phyloP scores from a whole-genome alignment of 1,284 basidiomycete genomes.

The Microbotryum silenes-acaulis region DNA sequence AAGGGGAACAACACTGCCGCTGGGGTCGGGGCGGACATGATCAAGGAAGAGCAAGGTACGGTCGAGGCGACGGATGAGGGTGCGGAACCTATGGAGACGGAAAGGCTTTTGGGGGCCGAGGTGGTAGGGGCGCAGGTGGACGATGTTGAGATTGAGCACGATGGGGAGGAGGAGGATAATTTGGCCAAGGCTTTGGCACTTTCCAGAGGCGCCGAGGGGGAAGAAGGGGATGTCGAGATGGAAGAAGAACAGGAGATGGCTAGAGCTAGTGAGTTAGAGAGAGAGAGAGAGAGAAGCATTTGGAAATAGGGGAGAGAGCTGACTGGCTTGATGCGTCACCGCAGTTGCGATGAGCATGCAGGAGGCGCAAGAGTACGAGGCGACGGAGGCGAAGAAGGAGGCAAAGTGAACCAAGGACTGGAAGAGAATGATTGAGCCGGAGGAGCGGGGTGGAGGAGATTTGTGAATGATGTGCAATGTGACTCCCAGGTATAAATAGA shows the following conservation, averaged over 20 bases:
- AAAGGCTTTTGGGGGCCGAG: not conserved
- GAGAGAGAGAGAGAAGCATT: too few species aligned
- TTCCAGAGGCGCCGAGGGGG: constrained; percentile 22
- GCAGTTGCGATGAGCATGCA: constrained; percentile 52
- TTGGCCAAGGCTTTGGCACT: constrained; percentile 36
- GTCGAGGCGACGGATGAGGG: constrained; percentile 8
- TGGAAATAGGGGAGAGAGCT: not conserved
- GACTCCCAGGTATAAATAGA: too few species aligned
- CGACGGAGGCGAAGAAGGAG: constrained; percentile 8
- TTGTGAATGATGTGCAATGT: too few species aligned
- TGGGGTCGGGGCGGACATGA: constrained; percentile 22
- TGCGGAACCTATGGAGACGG: too few species aligned
- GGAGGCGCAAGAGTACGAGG: constrained; percentile 37
- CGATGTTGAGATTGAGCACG: constrained; percentile 38
- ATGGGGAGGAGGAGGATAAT: constrained; percentile 36
- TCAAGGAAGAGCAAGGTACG: constrained; percentile 34
- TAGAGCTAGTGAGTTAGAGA: constrained; percentile 44
- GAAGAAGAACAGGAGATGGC: constrained; percentile 41
- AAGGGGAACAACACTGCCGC: constrained; percentile 41
- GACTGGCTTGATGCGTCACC: too few species aligned
- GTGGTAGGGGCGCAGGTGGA: constrained; percentile 28
- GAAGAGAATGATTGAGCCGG: too few species aligned
- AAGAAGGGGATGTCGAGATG: constrained; percentile 23
- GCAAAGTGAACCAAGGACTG: not conserved
- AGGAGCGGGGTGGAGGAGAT: too few species aligned